Percentiles rank a stretch among this genome's conserved stretches.
Evolutionary conservation across 371 early-diverging fungal genomes (phyloP).

Genomic region (Rhizopus delemar): DNA sequence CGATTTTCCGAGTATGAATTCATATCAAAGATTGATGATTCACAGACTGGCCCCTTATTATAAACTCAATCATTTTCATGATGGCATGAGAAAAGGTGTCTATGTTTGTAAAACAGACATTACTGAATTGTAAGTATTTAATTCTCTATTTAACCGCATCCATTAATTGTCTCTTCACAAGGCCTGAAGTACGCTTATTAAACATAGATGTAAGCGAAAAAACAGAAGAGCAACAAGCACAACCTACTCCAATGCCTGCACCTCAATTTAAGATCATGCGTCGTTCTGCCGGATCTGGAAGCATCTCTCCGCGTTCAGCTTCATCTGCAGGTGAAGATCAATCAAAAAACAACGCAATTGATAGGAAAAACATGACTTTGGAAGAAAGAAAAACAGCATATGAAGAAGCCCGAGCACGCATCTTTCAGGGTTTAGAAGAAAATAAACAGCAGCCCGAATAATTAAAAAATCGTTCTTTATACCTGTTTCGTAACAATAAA

Average conservation of each 20-base stretch:
- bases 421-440: constrained; percentile 62
- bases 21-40: constrained; percentile 75
- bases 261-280: constrained; percentile 58
- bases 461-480: not conserved
- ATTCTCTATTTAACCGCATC: not conserved
- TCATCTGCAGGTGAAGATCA: constrained; percentile 11
- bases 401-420: constrained; percentile 76
- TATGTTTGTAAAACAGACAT: constrained; percentile 60
- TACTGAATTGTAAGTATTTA: constrained; percentile 61
- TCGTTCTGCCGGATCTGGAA: constrained; percentile 28
- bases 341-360: constrained; percentile 15
- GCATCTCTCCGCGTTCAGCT: constrained; percentile 18
- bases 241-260: constrained; percentile 9
- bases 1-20: constrained; percentile 75
- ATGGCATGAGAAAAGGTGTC: constrained; percentile 61
- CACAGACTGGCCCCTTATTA: constrained; percentile 77
- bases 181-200: constrained; percentile 54
- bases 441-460: constrained; percentile 5
- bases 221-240: not conserved
- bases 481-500: not conserved
- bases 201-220: constrained; percentile 30
- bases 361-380: constrained; percentile 59
- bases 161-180: constrained; percentile 8
- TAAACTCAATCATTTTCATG: constrained; percentile 65
- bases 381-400: constrained; percentile 77